A percentile compares a stretch with the other conserved stretches of the same genome.
These are phyloP conservation scores for Gillenia trifoliata DNA, from an alignment of 306 rosid genomes.

Conservation along the genomic window DNA sequence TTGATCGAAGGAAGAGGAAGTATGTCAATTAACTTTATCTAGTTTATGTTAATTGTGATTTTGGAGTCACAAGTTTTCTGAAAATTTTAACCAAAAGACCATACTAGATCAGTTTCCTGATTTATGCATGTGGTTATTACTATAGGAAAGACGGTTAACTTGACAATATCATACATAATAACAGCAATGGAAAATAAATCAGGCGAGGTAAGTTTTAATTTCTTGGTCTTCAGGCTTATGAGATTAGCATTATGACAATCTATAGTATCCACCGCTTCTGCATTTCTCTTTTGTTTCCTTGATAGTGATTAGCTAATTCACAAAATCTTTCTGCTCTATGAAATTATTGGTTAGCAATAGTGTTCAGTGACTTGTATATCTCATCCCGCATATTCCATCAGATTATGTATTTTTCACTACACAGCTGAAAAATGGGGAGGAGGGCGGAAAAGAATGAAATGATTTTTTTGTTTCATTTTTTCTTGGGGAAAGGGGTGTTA, in stretches of 20 bases:
- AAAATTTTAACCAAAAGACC: background rate
- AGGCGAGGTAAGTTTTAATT: conserved; percentile 20
- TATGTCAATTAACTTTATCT: conserved; percentile 13
- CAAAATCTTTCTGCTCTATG: background rate
- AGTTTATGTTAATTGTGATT: background rate
- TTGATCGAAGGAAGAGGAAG: conserved; percentile 90
- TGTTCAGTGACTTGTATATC: background rate
- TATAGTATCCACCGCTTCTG: background rate
- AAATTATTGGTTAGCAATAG: background rate
- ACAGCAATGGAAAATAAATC: conserved; percentile 12
- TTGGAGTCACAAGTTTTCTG: background rate
- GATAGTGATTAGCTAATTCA: background rate
- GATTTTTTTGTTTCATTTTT: background rate
- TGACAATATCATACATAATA: conserved; percentile 16
- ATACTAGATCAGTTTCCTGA: conserved; percentile 17
- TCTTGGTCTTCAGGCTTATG: conserved; percentile 6
- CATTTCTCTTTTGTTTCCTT: background rate
- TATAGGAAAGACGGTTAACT: conserved; percentile 44
- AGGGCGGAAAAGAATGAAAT: no score
- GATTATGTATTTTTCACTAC: background rate
- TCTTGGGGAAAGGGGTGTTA: background rate
- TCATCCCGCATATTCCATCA: background rate
- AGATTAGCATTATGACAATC: background rate
- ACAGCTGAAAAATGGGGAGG: background rate
- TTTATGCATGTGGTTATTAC: conserved; percentile 17